Percentiles rank a stretch among this genome's conserved stretches.
Evolutionary conservation across 345 rosid genomes (phyloP).

Genomic region (Euphorbia lathyris): DNA sequence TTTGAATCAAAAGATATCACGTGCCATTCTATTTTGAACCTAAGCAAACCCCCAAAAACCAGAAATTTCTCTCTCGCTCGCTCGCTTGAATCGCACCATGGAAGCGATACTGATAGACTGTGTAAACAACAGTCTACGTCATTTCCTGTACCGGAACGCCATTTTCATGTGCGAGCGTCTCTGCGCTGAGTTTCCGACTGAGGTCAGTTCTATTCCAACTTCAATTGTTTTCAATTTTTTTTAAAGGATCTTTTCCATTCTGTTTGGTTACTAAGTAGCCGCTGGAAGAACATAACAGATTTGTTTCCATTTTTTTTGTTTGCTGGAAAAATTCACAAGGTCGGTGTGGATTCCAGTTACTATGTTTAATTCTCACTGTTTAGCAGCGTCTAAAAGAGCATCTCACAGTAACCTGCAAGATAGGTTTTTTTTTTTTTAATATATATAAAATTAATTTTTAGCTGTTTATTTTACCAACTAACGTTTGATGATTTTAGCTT

Average conservation of each 20-base stretch:
- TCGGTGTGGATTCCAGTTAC: background rate
- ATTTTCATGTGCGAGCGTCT: slow-evolving; percentile 97
- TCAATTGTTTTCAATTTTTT: background rate
- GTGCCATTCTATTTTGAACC: slow-evolving; percentile 45
- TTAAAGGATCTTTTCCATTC: background rate
- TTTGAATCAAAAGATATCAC: slow-evolving; percentile 29
- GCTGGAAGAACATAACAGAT: background rate
- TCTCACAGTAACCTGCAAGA: slow-evolving; percentile 20
- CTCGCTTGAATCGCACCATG: slow-evolving; percentile 40
- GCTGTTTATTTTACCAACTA: background rate
- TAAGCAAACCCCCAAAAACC: slow-evolving; percentile 25
- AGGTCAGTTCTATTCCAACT: slow-evolving; percentile 41
- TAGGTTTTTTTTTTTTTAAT: slow-evolving; percentile 17
- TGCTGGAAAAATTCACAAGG: background rate
- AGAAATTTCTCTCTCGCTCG: slow-evolving; percentile 14
- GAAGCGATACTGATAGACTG: slow-evolving; percentile 79
- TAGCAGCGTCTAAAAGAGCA: background rate
- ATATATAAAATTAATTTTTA: background rate
- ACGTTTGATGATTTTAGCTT: background rate
- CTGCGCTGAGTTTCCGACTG: slow-evolving; percentile 96
- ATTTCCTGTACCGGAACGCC: slow-evolving; percentile 79
- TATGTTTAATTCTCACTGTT: background rate
- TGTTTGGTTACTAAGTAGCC: slow-evolving; percentile 15
- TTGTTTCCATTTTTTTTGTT: background rate
- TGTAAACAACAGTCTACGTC: slow-evolving; percentile 81